Percentiles rank a stretch among this genome's conserved stretches.
Conservation (phyloP, 2,329 filamentous ascomycete species). For the Paecilomyces sp. region DNA sequence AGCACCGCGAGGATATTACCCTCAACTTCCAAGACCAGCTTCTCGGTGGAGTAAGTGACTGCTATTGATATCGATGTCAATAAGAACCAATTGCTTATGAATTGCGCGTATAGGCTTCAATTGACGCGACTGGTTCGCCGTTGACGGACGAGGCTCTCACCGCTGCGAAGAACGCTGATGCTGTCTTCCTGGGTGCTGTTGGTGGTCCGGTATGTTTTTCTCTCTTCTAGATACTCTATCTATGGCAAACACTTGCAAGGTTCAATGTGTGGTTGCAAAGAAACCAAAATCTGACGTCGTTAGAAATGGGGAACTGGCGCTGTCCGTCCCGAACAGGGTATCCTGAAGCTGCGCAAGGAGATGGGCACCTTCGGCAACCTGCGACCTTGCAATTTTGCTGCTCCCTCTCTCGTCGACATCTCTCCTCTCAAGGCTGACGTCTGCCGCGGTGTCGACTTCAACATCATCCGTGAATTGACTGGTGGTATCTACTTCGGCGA, state of each 20-base stretch:
- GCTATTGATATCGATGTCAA: slow-evolving; percentile 1
- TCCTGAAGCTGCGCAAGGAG: slow-evolving; percentile 86
- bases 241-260: too few species aligned
- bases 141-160: slow-evolving; percentile 76
- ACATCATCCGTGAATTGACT: slow-evolving; percentile 85
- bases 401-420: slow-evolving; percentile 71
- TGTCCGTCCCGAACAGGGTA: slow-evolving; percentile 86
- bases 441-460: slow-evolving; percentile 83
- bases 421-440: slow-evolving; percentile 83
- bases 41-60: slow-evolving; percentile 75
- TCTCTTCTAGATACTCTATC: neutral
- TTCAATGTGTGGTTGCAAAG: neutral
- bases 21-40: slow-evolving; percentile 90
- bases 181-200: slow-evolving; percentile 86
- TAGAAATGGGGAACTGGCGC: slow-evolving; percentile 84
- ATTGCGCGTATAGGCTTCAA: slow-evolving; percentile 60
- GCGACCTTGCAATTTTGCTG: slow-evolving; percentile 91
- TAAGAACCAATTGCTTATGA: slow-evolving; percentile 1
- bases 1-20: slow-evolving; percentile 60
- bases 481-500: slow-evolving; percentile 95
- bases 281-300: slow-evolving; percentile 3
- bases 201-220: slow-evolving; percentile 64
- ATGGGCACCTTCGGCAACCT: slow-evolving; percentile 93
- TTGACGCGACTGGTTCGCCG: slow-evolving; percentile 70
- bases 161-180: slow-evolving; percentile 78